Conservation (phyloP, 441 rosid genomes). For the Daphne laureola region DNA sequence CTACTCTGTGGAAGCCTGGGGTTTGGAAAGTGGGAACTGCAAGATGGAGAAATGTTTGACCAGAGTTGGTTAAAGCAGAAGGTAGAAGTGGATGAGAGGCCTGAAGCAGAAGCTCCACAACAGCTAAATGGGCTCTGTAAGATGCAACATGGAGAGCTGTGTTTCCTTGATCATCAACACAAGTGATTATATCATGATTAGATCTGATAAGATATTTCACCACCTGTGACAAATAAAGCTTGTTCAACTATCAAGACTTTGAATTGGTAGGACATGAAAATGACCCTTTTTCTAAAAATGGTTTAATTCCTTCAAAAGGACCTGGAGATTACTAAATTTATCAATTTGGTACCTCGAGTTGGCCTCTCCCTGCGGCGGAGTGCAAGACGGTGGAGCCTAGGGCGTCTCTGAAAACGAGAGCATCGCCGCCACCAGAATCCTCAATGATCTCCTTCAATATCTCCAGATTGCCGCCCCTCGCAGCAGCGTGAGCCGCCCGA, state of each 20-base stretch:
- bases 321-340: background rate
- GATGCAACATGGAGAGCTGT: conserved; percentile 83
- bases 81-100: conserved; percentile 40
- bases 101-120: conserved; percentile 44
- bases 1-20: conserved; percentile 71
- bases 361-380: conserved; percentile 82
- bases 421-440: conserved; percentile 26
- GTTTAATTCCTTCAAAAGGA: background rate
- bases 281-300: background rate
- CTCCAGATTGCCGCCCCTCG: conserved; percentile 86
- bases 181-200: conserved; percentile 29
- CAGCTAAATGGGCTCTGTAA: conserved; percentile 57
- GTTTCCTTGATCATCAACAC: conserved; percentile 64
- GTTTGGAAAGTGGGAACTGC: conserved; percentile 74
- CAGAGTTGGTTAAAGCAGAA: conserved; percentile 39
- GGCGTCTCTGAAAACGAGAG: conserved; percentile 45
- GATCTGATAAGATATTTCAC: conserved; percentile 57
- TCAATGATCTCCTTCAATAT: conserved; percentile 41
- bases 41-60: conserved; percentile 83
- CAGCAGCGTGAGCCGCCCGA: conserved; percentile 81
- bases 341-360: conserved; percentile 45
- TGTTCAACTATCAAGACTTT: too few species aligned
- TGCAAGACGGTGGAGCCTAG: conserved; percentile 73
- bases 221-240: conserved; percentile 33
- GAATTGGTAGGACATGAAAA: background rate